Conservation (phyloP, 768 basidiomycete genomes). For the Suillus clintonianus region DNA sequence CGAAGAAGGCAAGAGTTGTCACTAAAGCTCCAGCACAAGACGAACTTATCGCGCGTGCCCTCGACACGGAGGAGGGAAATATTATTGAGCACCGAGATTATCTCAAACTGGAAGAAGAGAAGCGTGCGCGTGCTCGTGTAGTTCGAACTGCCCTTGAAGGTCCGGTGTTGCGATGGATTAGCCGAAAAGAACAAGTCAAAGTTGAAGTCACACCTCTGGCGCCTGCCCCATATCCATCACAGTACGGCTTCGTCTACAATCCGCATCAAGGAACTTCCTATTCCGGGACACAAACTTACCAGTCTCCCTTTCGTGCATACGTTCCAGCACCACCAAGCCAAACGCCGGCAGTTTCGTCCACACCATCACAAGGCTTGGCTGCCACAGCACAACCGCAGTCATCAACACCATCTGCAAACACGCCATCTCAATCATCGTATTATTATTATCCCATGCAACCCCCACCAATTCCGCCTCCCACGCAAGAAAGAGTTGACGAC, state of each 20-base stretch:
- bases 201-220: slow-evolving; percentile 35
- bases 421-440: background rate
- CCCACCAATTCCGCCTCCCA: slow-evolving; percentile 11
- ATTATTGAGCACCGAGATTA: slow-evolving; percentile 78
- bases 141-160: slow-evolving; percentile 64
- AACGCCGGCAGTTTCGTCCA: background rate
- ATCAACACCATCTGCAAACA: slow-evolving; percentile 5
- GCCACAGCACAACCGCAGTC: background rate
- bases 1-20: slow-evolving; percentile 60
- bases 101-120: slow-evolving; percentile 79
- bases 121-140: slow-evolving; percentile 62
- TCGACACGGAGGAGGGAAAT: slow-evolving; percentile 88
- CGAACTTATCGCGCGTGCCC: slow-evolving; percentile 80
- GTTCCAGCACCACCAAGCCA: slow-evolving; percentile 8
- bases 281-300: slow-evolving; percentile 12
- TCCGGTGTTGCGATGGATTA: slow-evolving; percentile 72
- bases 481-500: slow-evolving; percentile 45
- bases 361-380: background rate
- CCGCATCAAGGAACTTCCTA: slow-evolving; percentile 16
- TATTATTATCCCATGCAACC: slow-evolving; percentile 1
- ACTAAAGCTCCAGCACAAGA: slow-evolving; percentile 67
- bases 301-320: slow-evolving; percentile 29
- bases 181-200: slow-evolving; percentile 58
- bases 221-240: slow-evolving; percentile 18
- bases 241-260: slow-evolving; percentile 23